Base-by-base conservation (phyloP, 1,284 basidiomycete genomes). In the Cryptococcus sp. region DNA sequence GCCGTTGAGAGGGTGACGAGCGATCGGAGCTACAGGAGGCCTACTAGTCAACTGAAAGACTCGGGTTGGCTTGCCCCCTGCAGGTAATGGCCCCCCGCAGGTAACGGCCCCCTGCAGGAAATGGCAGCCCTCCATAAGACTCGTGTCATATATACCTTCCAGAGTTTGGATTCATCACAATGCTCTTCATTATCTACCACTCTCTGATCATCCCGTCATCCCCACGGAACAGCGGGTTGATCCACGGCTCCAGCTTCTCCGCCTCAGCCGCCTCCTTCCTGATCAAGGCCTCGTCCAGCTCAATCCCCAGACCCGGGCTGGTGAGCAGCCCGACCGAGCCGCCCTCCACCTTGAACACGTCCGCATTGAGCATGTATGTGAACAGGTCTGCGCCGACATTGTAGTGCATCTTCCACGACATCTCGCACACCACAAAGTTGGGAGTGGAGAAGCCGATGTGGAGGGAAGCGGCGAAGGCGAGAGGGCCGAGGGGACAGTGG, bases 241-340 rank as follows among this genome's bases (percentile, higher is more conserved):
- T 81, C 79, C 79, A 80, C 7, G 75, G 71, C 46, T 73, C 75
- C 38, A 73, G 68, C 62, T 69, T 67, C 50, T 70, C 70, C 13
- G 77, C 78, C 52, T 74, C 74, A 0, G 82, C 80, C 15, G 79
- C 80, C 55, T 81, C 78, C 33, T 60, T 62, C 35, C 85, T 77
- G 11, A 89, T 85, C 20, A 86, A 69, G 15, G 77, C 73, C 72
- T 89, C 87, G 67, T 89, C 82, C 60, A 89, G 81, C 62, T 83
- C 79, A 44, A 89, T 82, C 13, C 87, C 88, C 7, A 89, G 76
- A 7, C 87, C 87, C 11, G 85, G 82, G 0, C 81, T 84, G 63
- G 80, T 76, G 7, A 85, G 77, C 1, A 82, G 79, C 15, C 80
- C 76, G 46, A 89, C 79, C 60, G 82, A 80, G 1, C 87, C 87